Conservation (phyloP, 257 asterid species). For the Solanum pinnatisectum region DNA sequence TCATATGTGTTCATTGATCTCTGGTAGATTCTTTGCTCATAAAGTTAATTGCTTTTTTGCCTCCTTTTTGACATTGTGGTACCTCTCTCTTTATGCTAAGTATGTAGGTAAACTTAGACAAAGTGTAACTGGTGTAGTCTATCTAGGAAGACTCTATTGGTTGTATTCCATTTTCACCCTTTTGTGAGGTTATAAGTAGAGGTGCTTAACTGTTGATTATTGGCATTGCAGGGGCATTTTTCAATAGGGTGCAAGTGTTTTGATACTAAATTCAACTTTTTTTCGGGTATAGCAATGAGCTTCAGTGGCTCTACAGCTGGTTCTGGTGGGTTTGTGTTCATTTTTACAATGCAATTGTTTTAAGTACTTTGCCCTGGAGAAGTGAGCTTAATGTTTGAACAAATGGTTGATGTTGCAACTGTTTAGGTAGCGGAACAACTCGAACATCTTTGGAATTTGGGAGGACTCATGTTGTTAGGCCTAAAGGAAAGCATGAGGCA, state of each 20-base stretch:
- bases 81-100: neutral
- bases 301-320: constrained; percentile 29
- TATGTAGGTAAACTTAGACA: constrained; percentile 12
- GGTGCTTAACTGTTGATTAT: constrained; percentile 10
- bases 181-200: constrained; percentile 25
- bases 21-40: constrained; percentile 7
- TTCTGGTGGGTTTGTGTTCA: constrained; percentile 16
- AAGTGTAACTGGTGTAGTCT: constrained; percentile 18
- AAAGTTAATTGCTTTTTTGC: constrained; percentile 26
- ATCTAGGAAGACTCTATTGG: constrained; percentile 4
- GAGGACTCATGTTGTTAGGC: constrained; percentile 80
- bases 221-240: constrained; percentile 34
- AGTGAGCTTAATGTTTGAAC: neutral
- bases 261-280: neutral
- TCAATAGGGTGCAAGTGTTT: neutral
- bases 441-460: constrained; percentile 50
- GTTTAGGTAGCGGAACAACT: constrained; percentile 40
- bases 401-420: neutral
- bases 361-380: neutral
- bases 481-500: constrained; percentile 79
- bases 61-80: constrained; percentile 13
- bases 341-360: neutral
- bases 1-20: constrained; percentile 12
- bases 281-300: constrained; percentile 28
- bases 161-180: constrained; percentile 27